Conservation (phyloP, 169 alveolate species). For the Cryptosporidium muris region DNA sequence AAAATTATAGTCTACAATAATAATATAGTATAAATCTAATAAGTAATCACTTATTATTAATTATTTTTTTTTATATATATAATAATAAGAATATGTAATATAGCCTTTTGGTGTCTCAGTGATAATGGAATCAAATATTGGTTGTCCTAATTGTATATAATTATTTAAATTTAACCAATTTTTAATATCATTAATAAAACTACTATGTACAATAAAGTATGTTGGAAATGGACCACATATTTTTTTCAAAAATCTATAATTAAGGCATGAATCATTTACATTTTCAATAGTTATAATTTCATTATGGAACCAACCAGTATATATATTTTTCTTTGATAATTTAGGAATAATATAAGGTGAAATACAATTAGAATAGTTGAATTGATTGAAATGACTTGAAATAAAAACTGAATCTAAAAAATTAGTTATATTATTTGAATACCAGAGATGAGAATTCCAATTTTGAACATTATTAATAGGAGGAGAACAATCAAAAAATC, state of each 20-base stretch:
- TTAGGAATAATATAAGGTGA: conserved; percentile 6
- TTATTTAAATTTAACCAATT: conserved; percentile 2
- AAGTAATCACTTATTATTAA: background rate
- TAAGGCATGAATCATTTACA: background rate
- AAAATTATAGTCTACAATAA: no score
- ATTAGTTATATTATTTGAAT: background rate
- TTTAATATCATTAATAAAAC: conserved; percentile 6
- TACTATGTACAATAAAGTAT: conserved; percentile 1
- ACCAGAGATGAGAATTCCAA: conserved; percentile 19
- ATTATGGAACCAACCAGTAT: no score
- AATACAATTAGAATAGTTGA: background rate
- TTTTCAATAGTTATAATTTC: background rate
- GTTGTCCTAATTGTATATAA: background rate
- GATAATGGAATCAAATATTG: conserved; percentile 22
- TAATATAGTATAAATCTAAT: background rate
- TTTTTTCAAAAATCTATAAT: conserved; percentile 15
- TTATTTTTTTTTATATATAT: background rate
- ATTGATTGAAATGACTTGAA: background rate
- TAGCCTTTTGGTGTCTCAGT: conserved; percentile 25
- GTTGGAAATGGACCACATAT: conserved; percentile 9
- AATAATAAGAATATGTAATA: conserved; percentile 12
- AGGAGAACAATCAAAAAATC: conserved; percentile 76
- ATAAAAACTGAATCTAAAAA: conserved; percentile 19
- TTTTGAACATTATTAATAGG: conserved; percentile 8
- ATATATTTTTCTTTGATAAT: background rate